Percentiles rank a stretch among this genome's conserved stretches.
phyloP scores from a whole-genome alignment of 257 asterid genomes.

The Scutellaria galericulata region DNA sequence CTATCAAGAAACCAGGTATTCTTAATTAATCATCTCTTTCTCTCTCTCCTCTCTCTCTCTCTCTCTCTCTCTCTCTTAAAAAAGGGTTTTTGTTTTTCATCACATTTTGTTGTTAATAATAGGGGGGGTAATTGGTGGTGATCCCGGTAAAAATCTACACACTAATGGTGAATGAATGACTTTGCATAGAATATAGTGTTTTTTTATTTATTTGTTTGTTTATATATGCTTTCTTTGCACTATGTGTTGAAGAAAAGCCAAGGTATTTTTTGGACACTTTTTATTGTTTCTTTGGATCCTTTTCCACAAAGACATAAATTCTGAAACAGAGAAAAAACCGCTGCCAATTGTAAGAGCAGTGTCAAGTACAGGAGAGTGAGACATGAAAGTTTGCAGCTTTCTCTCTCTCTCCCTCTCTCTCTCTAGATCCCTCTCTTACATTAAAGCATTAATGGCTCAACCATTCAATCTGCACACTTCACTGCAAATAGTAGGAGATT shows the following conservation, averaged over 20 bases:
- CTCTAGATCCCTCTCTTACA: slow-evolving; percentile 34
- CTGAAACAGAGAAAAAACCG: slow-evolving; percentile 56
- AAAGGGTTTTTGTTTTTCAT: not conserved
- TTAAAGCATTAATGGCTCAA: slow-evolving; percentile 33
- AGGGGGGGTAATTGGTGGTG: not conserved
- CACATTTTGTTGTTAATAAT: no score
- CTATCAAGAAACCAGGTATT: slow-evolving; percentile 93
- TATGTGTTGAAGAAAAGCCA: slow-evolving; percentile 19
- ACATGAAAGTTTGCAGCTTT: slow-evolving; percentile 69
- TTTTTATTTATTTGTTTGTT: not conserved
- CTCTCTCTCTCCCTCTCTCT: slow-evolving; percentile 30
- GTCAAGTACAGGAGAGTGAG: slow-evolving; percentile 57
- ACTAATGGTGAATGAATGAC: not conserved
- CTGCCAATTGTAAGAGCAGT: slow-evolving; percentile 46
- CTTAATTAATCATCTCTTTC: not conserved
- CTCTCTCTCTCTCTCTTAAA: not conserved
- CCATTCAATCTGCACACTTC: slow-evolving; percentile 43
- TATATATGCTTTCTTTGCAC: no score
- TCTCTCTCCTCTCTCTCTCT: not conserved
- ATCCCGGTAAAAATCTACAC: slow-evolving; percentile 17
- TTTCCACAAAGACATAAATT: slow-evolving; percentile 56
- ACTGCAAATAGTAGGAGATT: slow-evolving; percentile 33
- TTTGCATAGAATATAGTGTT: slow-evolving; percentile 33
- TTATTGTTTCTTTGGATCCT: slow-evolving; percentile 44
- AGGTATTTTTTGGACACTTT: slow-evolving; percentile 25